phyloP scores from a whole-genome alignment of 2,329 filamentous ascomycete species.

The Rhynchosporium agropyri region DNA sequence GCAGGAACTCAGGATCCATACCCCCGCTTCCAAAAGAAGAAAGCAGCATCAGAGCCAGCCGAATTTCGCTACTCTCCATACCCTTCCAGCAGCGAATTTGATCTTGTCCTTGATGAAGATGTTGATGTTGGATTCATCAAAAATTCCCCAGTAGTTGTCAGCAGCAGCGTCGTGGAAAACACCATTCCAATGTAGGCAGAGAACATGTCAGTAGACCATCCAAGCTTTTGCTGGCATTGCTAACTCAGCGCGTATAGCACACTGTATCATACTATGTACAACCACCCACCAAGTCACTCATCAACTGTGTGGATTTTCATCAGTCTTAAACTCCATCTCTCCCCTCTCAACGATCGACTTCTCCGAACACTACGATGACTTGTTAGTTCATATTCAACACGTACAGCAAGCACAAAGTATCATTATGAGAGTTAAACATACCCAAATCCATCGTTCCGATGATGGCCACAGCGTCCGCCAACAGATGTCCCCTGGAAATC shows the following conservation, averaged over 20 bases:
- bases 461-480: constrained; percentile 95
- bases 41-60: constrained; percentile 23
- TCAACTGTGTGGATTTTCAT: constrained; percentile 19
- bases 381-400: constrained; percentile 32
- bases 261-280: constrained; percentile 32
- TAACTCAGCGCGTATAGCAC: constrained; percentile 31
- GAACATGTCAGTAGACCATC: constrained; percentile 16
- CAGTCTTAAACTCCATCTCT: constrained; percentile 13
- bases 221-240: constrained; percentile 31
- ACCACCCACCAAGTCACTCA: constrained; percentile 23
- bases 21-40: constrained; percentile 16
- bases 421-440: constrained; percentile 46
- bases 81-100: neutral
- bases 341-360: constrained; percentile 53
- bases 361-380: constrained; percentile 42
- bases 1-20: neutral
- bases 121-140: constrained; percentile 6
- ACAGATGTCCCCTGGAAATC: constrained; percentile 84
- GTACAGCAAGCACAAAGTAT: constrained; percentile 7
- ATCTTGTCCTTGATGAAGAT: constrained; percentile 3
- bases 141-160: constrained; percentile 21
- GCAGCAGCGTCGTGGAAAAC: constrained; percentile 13
- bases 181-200: constrained; percentile 14
- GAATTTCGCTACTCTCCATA: constrained; percentile 6
- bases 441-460: constrained; percentile 90